Conservation (phyloP, 2,329 filamentous ascomycete genomes). For the Fusarium duplospermum region DNA sequence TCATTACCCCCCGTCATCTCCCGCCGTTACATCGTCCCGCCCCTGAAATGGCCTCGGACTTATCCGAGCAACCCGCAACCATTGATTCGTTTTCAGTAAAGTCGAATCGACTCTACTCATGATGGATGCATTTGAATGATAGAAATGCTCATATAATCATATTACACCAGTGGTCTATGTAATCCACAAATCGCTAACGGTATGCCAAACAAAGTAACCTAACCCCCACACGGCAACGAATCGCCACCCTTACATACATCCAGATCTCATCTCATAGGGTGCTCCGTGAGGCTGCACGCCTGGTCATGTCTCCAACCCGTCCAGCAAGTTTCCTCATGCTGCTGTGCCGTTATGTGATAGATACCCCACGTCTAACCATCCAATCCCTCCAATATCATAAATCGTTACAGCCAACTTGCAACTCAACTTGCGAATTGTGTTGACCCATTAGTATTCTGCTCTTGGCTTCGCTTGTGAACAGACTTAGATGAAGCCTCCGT, state of each 20-base stretch:
- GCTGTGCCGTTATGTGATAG: neutral
- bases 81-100: neutral
- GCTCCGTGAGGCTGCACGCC: conserved; percentile 37
- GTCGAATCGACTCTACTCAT: neutral
- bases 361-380: conserved; percentile 31
- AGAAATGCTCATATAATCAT: conserved; percentile 7
- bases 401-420: conserved; percentile 31
- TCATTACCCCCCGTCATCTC: conserved; percentile 22
- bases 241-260: conserved; percentile 11
- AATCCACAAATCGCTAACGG: conserved; percentile 33
- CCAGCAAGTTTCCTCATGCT: conserved; percentile 28
- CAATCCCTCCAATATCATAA: conserved; percentile 36
- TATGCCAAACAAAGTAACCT: conserved; percentile 21
- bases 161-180: conserved; percentile 33
- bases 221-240: conserved; percentile 5
- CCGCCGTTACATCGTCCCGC: conserved; percentile 22
- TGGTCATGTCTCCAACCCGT: conserved; percentile 34
- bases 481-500: conserved; percentile 44
- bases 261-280: conserved; percentile 26
- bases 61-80: neutral
- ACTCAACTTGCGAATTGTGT: neutral
- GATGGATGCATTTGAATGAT: neutral
- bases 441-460: conserved; percentile 17
- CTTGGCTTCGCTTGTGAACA: neutral
- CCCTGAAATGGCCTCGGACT: conserved; percentile 6